phyloP scores from a whole-genome alignment of 2,329 filamentous ascomycete genomes.

The Monosporascus ibericus region DNA sequence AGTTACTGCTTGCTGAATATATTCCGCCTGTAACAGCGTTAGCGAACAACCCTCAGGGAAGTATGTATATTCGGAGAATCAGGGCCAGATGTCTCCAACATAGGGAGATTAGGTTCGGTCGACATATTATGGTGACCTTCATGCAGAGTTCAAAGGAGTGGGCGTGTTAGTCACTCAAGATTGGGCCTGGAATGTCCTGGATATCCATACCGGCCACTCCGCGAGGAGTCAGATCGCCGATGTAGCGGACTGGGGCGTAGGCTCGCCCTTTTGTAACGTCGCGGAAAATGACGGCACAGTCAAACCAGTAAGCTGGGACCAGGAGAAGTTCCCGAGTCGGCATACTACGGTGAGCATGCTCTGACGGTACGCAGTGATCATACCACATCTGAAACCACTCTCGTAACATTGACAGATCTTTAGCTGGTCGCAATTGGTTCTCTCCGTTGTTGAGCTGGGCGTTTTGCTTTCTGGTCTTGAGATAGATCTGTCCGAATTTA shows the following conservation, averaged over 20 bases:
- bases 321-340: not conserved
- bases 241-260: not conserved
- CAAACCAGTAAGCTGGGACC: slow-evolving; percentile 3
- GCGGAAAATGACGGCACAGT: slow-evolving; percentile 1
- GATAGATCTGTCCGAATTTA: slow-evolving; percentile 1
- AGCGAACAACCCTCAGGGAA: not conserved
- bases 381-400: not conserved
- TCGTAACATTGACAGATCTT: slow-evolving; percentile 1
- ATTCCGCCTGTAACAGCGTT: not conserved
- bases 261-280: not conserved
- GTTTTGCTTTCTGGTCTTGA: not conserved
- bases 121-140: too few relatives aligned
- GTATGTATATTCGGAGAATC: not conserved
- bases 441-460: not conserved
- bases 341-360: too few relatives aligned
- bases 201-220: not conserved
- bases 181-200: not conserved
- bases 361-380: not conserved
- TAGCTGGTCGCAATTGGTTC: not conserved
- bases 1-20: not conserved
- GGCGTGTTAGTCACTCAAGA: not conserved
- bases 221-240: not conserved
- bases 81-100: too few relatives aligned
- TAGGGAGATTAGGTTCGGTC: too few relatives aligned
- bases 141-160: too few relatives aligned